Percentiles rank a stretch among this genome's conserved stretches.
phyloP scores from a whole-genome alignment of 805 yeast species.

The Saccharomycopsis olivae region DNA sequence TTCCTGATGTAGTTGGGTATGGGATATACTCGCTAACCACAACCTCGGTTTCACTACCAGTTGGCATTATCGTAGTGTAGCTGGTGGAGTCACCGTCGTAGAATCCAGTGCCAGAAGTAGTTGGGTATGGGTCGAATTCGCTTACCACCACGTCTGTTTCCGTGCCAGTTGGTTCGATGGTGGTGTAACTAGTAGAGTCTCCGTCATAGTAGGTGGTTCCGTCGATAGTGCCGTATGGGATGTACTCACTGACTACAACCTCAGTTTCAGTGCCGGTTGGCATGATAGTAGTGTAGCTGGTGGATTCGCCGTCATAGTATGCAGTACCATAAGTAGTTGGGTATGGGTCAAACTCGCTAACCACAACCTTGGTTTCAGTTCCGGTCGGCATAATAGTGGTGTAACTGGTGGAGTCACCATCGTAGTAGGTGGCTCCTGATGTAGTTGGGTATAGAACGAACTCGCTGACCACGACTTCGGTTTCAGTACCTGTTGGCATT shows the following conservation, averaged over 20 bases:
- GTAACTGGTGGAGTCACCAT: constrained; percentile 7
- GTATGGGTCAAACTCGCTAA: constrained; percentile 2
- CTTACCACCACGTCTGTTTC: constrained; percentile 1
- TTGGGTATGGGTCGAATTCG: constrained; percentile 2
- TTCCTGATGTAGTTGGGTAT: background rate
- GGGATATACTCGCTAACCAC: constrained; percentile 5
- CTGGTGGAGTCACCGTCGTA: constrained; percentile 3
- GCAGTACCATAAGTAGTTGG: background rate
- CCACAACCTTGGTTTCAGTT: background rate
- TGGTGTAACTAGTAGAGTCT: constrained; percentile 2
- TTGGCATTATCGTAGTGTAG: background rate
- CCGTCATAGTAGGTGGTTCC: background rate
- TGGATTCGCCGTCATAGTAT: constrained; percentile 3
- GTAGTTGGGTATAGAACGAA: constrained; percentile 9
- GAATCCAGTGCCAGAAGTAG: background rate
- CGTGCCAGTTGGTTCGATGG: constrained; percentile 4
- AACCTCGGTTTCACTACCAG: background rate
- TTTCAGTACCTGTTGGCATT: constrained; percentile 4
- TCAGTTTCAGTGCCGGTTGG: constrained; percentile 3
- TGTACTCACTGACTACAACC: constrained; percentile 6
- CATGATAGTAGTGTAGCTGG: constrained; percentile 6
- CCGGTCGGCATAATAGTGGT: constrained; percentile 4
- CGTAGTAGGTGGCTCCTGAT: constrained; percentile 1
- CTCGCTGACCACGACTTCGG: constrained; percentile 1
- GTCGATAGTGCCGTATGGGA: constrained; percentile 1